Evolutionary conservation across 169 alveolate species (phyloP).

Genomic region (Pseudocohnilembus persalinus): DNA sequence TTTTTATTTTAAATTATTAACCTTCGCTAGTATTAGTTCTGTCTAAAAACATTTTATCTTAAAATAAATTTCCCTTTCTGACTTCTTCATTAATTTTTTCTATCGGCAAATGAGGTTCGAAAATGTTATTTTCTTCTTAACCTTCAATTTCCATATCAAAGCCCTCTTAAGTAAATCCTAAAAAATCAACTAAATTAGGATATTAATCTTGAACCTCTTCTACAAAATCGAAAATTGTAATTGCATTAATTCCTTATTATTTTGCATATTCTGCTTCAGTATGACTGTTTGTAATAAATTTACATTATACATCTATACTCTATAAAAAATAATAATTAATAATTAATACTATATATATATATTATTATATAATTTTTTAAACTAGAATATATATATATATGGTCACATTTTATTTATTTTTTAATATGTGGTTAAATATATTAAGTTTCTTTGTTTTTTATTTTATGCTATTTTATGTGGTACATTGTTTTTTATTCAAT

Average conservation of each 20-base stretch:
- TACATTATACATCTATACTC: constrained; percentile 30
- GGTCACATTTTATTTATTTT: too few relatives aligned
- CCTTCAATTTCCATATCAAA: constrained; percentile 49
- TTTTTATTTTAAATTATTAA: constrained; percentile 49
- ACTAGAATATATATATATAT: constrained; percentile 10
- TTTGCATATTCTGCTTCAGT: constrained; percentile 36
- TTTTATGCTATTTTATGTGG: too few relatives aligned
- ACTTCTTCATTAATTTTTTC: constrained; percentile 75
- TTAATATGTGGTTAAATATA: too few relatives aligned
- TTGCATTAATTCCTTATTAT: constrained; percentile 37
- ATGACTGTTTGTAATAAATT: constrained; percentile 39
- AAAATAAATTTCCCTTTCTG: constrained; percentile 83
- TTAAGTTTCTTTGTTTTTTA: too few relatives aligned
- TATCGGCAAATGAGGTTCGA: constrained; percentile 66
- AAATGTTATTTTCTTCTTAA: constrained; percentile 49
- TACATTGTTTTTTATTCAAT: too few relatives aligned
- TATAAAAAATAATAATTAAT: not conserved
- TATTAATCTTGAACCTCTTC: constrained; percentile 27
- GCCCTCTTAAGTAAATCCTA: constrained; percentile 44
- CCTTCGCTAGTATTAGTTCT: constrained; percentile 77
- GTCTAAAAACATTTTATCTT: constrained; percentile 88
- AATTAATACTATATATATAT: not conserved
- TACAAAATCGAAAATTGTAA: constrained; percentile 47
- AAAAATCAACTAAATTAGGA: constrained; percentile 55
- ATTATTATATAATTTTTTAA: not conserved